Conservation (phyloP, 73 alveolate species). For the Paramecium sexaurelia region DNA sequence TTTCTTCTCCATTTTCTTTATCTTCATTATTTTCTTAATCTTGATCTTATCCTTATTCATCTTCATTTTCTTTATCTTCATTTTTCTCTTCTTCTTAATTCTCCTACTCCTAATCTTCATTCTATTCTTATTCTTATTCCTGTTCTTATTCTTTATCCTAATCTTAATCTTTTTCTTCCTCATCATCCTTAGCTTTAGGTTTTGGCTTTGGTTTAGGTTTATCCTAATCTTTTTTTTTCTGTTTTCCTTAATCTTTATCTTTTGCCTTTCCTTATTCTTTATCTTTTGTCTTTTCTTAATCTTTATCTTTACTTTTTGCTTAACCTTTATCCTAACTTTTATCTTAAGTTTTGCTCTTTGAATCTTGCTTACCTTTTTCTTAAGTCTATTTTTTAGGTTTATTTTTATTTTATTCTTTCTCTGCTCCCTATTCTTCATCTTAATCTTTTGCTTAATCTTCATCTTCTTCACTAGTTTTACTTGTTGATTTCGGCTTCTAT, state of each 20-base stretch:
- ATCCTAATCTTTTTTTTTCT: too few relatives aligned
- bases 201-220: background rate
- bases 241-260: too few relatives aligned
- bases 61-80: background rate
- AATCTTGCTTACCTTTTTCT: too few relatives aligned
- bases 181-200: background rate
- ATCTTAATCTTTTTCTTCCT: background rate
- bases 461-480: too few relatives aligned
- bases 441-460: background rate
- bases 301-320: background rate
- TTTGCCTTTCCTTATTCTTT: too few relatives aligned
- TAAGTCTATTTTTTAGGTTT: background rate
- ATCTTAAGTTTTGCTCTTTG: background rate
- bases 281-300: background rate
- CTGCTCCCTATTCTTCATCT: background rate
- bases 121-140: too few relatives aligned
- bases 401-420: background rate
- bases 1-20: background rate
- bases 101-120: too few relatives aligned
- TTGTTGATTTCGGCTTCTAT: background rate
- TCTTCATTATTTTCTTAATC: background rate
- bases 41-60: background rate
- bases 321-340: background rate
- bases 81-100: background rate
- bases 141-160: too few relatives aligned